A percentile compares a stretch with the other conserved stretches of the same genome.
Conservation (phyloP, 306 rosid genomes). For the Luffa acutangula region DNA sequence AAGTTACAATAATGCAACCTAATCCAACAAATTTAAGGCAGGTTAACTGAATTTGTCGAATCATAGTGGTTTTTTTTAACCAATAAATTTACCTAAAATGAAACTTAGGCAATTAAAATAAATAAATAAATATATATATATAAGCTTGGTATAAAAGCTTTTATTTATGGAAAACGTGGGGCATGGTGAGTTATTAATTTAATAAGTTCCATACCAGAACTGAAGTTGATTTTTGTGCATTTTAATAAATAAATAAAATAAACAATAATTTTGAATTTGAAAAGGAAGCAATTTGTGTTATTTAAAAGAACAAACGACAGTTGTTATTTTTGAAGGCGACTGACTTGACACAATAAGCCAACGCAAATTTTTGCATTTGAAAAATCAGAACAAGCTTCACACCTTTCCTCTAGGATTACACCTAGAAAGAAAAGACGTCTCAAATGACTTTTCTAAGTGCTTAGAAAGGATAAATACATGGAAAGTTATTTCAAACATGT, state of each 20-base stretch:
- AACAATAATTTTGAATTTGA: background rate
- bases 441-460: no score
- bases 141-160: background rate
- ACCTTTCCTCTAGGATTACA: background rate
- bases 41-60: no score
- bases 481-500: no score
- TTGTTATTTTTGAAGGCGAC: background rate
- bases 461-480: no score
- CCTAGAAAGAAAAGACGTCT: no score
- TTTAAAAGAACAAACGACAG: background rate
- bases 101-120: no score
- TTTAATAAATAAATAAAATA: background rate
- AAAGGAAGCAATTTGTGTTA: background rate
- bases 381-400: background rate
- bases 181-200: background rate
- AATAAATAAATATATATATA: no score
- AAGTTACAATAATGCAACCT: background rate
- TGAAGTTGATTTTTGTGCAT: background rate
- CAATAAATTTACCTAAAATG: background rate
- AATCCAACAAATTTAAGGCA: background rate
- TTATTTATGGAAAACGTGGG: background rate
- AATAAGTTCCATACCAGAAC: background rate
- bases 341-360: background rate
- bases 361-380: background rate
- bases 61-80: no score